Conservation (phyloP, 352 stramenopile genomes). For the Phytophthora agathidicida region DNA sequence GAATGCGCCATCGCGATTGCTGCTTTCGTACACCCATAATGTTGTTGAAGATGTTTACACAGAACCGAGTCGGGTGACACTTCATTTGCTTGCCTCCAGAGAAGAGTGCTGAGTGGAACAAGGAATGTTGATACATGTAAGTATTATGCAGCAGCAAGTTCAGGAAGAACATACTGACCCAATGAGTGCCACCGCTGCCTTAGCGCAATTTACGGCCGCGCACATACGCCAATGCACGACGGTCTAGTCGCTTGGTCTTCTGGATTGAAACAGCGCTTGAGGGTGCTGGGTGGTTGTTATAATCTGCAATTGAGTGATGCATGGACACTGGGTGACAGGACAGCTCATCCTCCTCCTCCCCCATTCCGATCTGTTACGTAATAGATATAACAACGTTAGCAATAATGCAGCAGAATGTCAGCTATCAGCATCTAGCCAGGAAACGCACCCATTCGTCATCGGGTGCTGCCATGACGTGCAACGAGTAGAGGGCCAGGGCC, state of each 20-base stretch:
- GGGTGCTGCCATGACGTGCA: conserved; percentile 74
- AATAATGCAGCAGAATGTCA: no score
- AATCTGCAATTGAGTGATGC: conserved; percentile 80
- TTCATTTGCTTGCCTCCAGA: no score
- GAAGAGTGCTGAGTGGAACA: no score
- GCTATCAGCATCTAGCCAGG: not conserved
- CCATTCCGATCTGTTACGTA: conserved; percentile 46
- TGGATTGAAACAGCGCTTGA: conserved; percentile 70
- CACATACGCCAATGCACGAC: conserved; percentile 75
- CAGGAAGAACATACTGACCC: not conserved
- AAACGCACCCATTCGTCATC: conserved; percentile 80
- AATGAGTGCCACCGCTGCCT: conserved; percentile 7
- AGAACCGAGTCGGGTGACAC: no score
- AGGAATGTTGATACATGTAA: no score
- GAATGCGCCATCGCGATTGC: no score
- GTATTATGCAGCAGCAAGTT: conserved; percentile 4
- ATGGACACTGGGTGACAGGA: conserved; percentile 58
- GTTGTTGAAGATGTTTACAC: no score
- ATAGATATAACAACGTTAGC: not conserved
- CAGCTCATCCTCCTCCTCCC: conserved; percentile 68
- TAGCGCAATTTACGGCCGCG: conserved; percentile 76
- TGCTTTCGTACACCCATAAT: no score
- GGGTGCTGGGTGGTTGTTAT: conserved; percentile 68
- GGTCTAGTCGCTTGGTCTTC: conserved; percentile 82
- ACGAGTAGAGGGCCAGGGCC: conserved; percentile 80